Evolutionary conservation across 768 basidiomycete species (phyloP).

Genomic region (Hysterangium stoloniferum): DNA sequence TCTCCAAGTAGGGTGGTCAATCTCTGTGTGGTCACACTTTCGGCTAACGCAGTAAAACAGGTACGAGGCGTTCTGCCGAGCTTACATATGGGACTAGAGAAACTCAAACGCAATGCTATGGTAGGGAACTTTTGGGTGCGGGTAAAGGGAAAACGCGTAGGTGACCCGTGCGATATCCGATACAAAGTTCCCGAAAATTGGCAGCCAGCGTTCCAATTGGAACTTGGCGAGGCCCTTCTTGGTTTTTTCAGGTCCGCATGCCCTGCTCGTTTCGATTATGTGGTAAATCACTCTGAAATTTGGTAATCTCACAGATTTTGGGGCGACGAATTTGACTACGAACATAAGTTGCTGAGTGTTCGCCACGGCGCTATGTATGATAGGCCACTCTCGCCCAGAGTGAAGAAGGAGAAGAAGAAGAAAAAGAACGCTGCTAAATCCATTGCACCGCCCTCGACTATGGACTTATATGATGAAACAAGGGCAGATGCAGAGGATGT

Average conservation of each 20-base stretch:
- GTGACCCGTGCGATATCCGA: slow-evolving; percentile 28
- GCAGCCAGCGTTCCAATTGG: slow-evolving; percentile 12
- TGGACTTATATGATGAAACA: not conserved
- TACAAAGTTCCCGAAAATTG: slow-evolving; percentile 14
- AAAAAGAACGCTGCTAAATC: too few species aligned
- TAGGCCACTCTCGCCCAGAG: not conserved
- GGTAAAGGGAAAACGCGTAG: slow-evolving; percentile 10
- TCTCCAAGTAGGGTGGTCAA: slow-evolving; percentile 38
- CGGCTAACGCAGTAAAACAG: slow-evolving; percentile 23
- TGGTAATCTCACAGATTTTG: slow-evolving; percentile 33
- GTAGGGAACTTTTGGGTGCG: slow-evolving; percentile 28
- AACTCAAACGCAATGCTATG: slow-evolving; percentile 10
- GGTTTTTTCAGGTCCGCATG: slow-evolving; percentile 38
- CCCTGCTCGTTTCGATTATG: slow-evolving; percentile 1
- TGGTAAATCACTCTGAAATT: not conserved
- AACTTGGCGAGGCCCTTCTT: slow-evolving; percentile 21
- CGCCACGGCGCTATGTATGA: slow-evolving; percentile 33
- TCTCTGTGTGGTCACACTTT: not conserved
- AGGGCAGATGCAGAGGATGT: not conserved
- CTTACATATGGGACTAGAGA: slow-evolving; percentile 34
- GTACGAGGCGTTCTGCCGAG: slow-evolving; percentile 39
- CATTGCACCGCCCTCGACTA: not conserved
- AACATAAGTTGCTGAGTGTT: slow-evolving; percentile 27
- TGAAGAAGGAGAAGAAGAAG: slow-evolving; percentile 2
- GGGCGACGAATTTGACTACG: slow-evolving; percentile 32